phyloP scores from a whole-genome alignment of 2,329 filamentous ascomycete species.

The Daldinia sp. region DNA sequence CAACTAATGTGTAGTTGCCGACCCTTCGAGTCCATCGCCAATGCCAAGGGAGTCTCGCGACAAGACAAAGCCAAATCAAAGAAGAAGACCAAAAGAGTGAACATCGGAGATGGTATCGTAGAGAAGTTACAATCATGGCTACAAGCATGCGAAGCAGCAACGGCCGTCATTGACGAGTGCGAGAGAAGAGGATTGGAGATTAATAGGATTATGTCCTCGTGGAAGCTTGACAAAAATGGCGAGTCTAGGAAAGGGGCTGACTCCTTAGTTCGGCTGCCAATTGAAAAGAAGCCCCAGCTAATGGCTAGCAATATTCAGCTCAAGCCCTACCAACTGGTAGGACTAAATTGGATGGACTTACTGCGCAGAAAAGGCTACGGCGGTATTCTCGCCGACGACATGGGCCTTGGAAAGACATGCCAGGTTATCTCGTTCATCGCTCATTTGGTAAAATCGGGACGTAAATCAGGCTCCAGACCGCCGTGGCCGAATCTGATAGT shows the following conservation, averaged over 20 bases:
- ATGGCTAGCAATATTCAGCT: conserved; percentile 81
- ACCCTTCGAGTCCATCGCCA: conserved; percentile 72
- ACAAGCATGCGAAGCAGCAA: conserved; percentile 56
- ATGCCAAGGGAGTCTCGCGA: conserved; percentile 69
- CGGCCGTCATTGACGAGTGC: conserved; percentile 52
- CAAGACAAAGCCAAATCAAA: conserved; percentile 45
- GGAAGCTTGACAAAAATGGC: conserved; percentile 46
- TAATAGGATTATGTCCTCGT: conserved; percentile 41
- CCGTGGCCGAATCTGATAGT: conserved; percentile 82
- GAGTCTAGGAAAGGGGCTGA: conserved; percentile 48
- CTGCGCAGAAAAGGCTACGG: conserved; percentile 82
- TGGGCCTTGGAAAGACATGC: conserved; percentile 96
- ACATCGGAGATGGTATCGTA: conserved; percentile 47
- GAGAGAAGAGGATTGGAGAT: conserved; percentile 55
- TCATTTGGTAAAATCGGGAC: conserved; percentile 74
- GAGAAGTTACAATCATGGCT: conserved; percentile 56
- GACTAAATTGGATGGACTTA: conserved; percentile 91
- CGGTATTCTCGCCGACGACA: conserved; percentile 95
- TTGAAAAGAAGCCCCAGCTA: conserved; percentile 71
- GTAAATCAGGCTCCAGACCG: conserved; percentile 47
- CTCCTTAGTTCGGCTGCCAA: conserved; percentile 50
- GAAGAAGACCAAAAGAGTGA: conserved; percentile 43
- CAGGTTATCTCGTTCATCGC: conserved; percentile 94
- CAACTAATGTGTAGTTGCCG: conserved; percentile 74
- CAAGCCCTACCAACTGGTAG: conserved; percentile 94